These are phyloP conservation scores for Pelargonium exstipulatum DNA, from an alignment of 441 rosid species.

Conservation along the genomic window DNA sequence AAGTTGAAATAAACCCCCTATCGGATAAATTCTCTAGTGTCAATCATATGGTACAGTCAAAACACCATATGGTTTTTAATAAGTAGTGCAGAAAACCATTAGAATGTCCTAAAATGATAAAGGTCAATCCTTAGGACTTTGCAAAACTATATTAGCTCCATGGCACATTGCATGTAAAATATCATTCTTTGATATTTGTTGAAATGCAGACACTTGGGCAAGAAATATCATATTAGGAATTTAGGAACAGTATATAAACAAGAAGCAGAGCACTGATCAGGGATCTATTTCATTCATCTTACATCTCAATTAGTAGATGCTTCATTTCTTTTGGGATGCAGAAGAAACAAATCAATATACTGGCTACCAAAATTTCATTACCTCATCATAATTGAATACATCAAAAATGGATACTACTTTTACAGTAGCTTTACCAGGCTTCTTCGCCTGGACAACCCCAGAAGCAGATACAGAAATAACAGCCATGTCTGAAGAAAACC, in stretches of 20 bases:
- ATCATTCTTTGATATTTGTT: background rate
- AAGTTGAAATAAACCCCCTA: background rate
- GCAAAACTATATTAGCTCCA: background rate
- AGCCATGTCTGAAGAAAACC: constrained; percentile 79
- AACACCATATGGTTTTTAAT: background rate
- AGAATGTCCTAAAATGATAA: background rate
- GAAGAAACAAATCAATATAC: constrained; percentile 8
- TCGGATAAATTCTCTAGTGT: background rate
- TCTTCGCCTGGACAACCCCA: constrained; percentile 81
- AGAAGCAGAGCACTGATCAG: constrained; percentile 5
- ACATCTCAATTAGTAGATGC: constrained; percentile 3
- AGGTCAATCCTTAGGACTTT: background rate
- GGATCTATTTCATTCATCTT: constrained; percentile 2
- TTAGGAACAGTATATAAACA: background rate
- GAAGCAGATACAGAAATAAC: constrained; percentile 59
- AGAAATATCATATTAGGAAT: background rate
- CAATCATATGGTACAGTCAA: background rate
- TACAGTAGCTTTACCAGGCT: constrained; percentile 79
- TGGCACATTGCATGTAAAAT: background rate
- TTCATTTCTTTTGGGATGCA: constrained; percentile 1
- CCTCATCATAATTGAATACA: constrained; percentile 85
- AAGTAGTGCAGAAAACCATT: background rate
- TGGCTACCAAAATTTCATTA: constrained; percentile 24
- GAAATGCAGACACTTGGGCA: background rate
- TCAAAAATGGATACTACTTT: constrained; percentile 75